Percentiles rank a stretch among this genome's conserved stretches.
These are phyloP conservation scores for Geranium incanum DNA, from an alignment of 441 rosid species.

Conservation along the genomic window DNA sequence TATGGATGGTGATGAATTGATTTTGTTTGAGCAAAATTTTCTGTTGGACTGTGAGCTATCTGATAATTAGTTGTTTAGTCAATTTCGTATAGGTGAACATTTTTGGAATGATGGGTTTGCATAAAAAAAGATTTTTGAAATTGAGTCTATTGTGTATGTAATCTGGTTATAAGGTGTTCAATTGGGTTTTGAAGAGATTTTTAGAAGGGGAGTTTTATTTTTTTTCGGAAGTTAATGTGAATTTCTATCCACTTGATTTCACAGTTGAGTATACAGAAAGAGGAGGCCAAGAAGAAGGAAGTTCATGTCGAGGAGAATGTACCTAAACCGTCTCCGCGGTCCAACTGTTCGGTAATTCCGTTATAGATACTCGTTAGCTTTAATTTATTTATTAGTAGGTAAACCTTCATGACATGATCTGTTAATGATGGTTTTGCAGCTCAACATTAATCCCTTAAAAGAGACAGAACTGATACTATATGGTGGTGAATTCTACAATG, in stretches of 20 bases:
- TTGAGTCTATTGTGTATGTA: neutral
- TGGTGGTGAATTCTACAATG: conserved; percentile 92
- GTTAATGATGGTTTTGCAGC: conserved; percentile 31
- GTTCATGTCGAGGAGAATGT: conserved; percentile 84
- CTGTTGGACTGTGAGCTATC: neutral
- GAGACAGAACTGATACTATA: conserved; percentile 81
- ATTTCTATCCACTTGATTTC: neutral
- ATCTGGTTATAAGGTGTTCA: neutral
- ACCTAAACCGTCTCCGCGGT: conserved; percentile 76
- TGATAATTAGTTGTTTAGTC: neutral
- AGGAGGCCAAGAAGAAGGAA: conserved; percentile 93
- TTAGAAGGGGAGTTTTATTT: neutral
- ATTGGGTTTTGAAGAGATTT: neutral
- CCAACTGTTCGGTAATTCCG: conserved; percentile 68
- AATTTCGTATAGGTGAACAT: neutral
- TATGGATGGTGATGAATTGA: neutral
- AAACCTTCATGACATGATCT: neutral
- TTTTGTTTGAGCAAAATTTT: neutral
- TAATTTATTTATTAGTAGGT: neutral
- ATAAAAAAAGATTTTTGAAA: neutral
- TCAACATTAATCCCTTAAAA: conserved; percentile 68
- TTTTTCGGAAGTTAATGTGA: neutral
- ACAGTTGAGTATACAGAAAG: conserved; percentile 74
- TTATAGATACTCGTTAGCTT: neutral
- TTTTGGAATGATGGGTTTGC: neutral